Percentiles rank a stretch among this genome's conserved stretches.
phyloP scores from a whole-genome alignment of 73 alveolate species.

The Breviolum minutum region DNA sequence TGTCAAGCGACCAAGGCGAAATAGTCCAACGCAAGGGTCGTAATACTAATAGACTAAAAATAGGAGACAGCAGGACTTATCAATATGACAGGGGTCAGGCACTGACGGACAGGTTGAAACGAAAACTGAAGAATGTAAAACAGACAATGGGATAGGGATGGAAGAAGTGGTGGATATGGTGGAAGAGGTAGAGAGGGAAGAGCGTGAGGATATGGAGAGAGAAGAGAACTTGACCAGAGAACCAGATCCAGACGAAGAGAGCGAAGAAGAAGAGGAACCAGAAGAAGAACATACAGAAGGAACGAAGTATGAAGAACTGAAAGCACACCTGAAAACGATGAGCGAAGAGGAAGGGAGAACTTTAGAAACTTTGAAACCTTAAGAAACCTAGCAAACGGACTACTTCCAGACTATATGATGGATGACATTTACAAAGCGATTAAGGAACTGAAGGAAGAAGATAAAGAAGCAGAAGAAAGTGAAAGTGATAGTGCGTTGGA shows the following conservation, averaged over 20 bases:
- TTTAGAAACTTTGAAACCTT: not conserved
- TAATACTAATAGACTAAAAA: not conserved
- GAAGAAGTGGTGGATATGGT: not conserved
- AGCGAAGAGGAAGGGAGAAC: not conserved
- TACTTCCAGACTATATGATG: not conserved
- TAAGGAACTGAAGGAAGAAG: not conserved
- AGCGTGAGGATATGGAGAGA: conserved; percentile 23
- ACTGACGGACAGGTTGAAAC: not conserved
- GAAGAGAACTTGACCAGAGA: too few relatives aligned
- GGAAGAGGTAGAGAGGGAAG: conserved; percentile 6
- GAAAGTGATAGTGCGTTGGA: too few relatives aligned
- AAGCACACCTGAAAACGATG: not conserved
- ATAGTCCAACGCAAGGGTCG: not conserved
- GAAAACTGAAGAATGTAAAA: not conserved
- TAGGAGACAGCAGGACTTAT: not conserved
- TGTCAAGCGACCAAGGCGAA: not conserved
- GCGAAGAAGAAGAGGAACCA: not conserved
- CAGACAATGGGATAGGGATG: not conserved
- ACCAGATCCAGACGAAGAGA: too few relatives aligned
- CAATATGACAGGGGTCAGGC: not conserved
- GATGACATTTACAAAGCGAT: not conserved
- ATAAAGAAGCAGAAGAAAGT: too few relatives aligned
- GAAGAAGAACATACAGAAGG: not conserved
- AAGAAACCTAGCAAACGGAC: not conserved
- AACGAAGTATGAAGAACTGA: not conserved